Evolutionary conservation across 192 early-diverging fungal species (phyloP).

Genomic region (Physocladia obscura): DNA sequence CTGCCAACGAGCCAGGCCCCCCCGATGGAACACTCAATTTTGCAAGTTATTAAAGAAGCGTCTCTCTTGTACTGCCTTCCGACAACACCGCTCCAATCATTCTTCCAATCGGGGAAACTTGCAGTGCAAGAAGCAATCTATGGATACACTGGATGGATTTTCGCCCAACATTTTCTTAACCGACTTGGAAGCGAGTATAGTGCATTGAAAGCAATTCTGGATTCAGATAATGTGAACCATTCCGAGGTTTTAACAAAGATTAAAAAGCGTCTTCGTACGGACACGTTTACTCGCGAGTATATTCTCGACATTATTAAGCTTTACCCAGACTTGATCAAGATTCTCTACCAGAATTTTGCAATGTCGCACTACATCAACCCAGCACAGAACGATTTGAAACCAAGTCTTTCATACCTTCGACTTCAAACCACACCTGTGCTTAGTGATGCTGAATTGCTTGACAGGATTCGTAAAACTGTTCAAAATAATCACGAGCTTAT

Average conservation of each 20-base stretch:
- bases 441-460: conserved; percentile 78
- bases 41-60: conserved; percentile 95
- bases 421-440: conserved; percentile 75
- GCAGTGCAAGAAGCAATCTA: conserved; percentile 94
- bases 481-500: conserved; percentile 92
- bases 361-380: conserved; percentile 85
- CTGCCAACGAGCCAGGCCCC: conserved; percentile 73
- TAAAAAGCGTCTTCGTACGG: conserved; percentile 95
- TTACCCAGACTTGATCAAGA: conserved; percentile 89
- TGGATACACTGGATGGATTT: conserved; percentile 95
- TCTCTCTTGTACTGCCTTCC: conserved; percentile 95
- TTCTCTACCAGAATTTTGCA: conserved; percentile 94
- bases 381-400: conserved; percentile 52
- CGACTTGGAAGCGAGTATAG: conserved; percentile 92
- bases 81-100: conserved; percentile 87
- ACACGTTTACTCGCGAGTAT: conserved; percentile 98
- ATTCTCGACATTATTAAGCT: conserved; percentile 94
- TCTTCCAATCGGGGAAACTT: conserved; percentile 90
- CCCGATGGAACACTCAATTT: conserved; percentile 84
- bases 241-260: conserved; percentile 93
- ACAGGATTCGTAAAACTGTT: conserved; percentile 87
- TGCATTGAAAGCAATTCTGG: conserved; percentile 80
- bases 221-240: conserved; percentile 76
- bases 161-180: conserved; percentile 98
- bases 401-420: conserved; percentile 87